Conservation (phyloP, 257 asterid genomes). For the Echium plantagineum region DNA sequence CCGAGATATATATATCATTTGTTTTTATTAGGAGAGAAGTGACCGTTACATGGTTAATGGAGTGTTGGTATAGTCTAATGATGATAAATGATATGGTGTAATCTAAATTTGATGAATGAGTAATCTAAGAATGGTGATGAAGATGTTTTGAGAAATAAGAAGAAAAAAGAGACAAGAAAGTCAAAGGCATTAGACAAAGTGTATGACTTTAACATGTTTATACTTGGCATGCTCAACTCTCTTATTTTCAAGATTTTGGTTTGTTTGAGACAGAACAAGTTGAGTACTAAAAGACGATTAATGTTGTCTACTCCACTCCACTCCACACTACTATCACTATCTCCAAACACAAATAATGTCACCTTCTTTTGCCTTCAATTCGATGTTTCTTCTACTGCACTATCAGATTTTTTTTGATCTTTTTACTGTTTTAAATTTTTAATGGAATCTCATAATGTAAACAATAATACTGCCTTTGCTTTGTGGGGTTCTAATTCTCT, state of each 20-base stretch:
- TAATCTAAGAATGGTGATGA: neutral
- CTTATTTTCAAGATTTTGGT: slow-evolving; percentile 9
- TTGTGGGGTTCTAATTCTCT: no score
- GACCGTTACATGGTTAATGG: neutral
- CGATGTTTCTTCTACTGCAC: no score
- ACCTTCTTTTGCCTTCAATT: neutral
- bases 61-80: neutral
- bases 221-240: slow-evolving; percentile 14
- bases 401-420: no score
- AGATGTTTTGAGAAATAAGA: neutral
- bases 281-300: neutral
- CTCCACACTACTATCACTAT: neutral
- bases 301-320: neutral
- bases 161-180: neutral
- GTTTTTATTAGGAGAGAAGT: no score
- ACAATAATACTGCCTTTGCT: no score
- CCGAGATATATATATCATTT: no score
- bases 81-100: neutral
- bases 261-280: slow-evolving; percentile 5
- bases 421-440: no score
- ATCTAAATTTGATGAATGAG: neutral
- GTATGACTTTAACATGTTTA: neutral
- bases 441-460: no score
- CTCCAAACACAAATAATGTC: neutral
- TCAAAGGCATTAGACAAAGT: slow-evolving; percentile 2